These are phyloP conservation scores for Takashimella koratensis DNA, from an alignment of 1,284 basidiomycete species.

Conservation along the genomic window DNA sequence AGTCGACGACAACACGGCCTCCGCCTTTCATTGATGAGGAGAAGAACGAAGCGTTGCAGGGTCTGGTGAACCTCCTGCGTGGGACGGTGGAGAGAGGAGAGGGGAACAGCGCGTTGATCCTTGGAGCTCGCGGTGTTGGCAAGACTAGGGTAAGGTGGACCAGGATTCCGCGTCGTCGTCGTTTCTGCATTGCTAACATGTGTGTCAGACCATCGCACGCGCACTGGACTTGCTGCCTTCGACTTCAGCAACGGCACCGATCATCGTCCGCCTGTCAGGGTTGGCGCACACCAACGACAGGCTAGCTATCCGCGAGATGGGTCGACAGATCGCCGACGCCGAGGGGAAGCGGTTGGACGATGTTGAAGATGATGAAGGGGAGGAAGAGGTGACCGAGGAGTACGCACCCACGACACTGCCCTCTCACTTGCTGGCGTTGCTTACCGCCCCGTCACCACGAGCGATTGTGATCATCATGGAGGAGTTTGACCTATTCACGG, in stretches of 20 bases:
- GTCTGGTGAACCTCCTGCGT: constrained; percentile 59
- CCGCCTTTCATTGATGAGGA: constrained; percentile 36
- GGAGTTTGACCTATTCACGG: constrained; percentile 84
- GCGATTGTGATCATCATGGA: constrained; percentile 81
- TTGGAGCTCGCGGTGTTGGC: constrained; percentile 77
- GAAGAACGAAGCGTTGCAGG: constrained; percentile 40
- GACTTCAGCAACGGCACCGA: constrained; percentile 52
- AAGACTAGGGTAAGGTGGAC: constrained; percentile 70
- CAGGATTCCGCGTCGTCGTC: not conserved
- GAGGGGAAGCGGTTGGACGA: constrained; percentile 45
- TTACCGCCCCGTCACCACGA: constrained; percentile 71
- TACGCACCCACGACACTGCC: constrained; percentile 56
- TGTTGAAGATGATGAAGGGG: constrained; percentile 46
- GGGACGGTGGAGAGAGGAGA: constrained; percentile 75
- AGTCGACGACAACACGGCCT: constrained; percentile 8
- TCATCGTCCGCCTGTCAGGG: constrained; percentile 79
- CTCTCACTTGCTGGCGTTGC: constrained; percentile 72
- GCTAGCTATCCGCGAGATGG: constrained; percentile 87
- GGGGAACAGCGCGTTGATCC: constrained; percentile 81
- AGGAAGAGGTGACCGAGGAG: constrained; percentile 32
- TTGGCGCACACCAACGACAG: constrained; percentile 78
- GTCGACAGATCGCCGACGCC: constrained; percentile 60
- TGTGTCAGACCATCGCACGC: constrained; percentile 32
- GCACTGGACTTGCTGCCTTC: constrained; percentile 36
- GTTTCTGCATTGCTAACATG: not conserved